Conservation (phyloP, 768 basidiomycete species). For the Chalciporus piperatus region DNA sequence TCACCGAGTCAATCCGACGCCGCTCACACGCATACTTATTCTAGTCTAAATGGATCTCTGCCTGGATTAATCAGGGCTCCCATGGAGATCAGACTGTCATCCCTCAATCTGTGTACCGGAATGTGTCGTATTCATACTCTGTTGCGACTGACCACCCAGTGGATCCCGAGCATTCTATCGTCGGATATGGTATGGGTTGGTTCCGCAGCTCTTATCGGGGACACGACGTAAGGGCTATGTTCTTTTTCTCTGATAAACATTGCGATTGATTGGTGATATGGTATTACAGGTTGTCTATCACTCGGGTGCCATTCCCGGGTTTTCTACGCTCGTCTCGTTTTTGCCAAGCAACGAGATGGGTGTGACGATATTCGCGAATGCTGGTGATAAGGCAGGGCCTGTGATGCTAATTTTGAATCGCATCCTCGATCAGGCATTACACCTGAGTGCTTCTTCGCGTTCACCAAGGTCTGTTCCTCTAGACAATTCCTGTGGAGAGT, state of each 20-base stretch:
- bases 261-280: not conserved
- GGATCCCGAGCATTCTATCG: constrained; percentile 25
- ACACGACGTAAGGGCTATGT: constrained; percentile 33
- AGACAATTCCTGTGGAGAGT: too few species aligned
- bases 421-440: constrained; percentile 26
- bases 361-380: constrained; percentile 35
- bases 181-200: constrained; percentile 46
- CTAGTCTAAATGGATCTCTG: constrained; percentile 40
- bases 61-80: constrained; percentile 35
- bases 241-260: not conserved
- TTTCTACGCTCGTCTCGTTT: constrained; percentile 30
- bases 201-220: constrained; percentile 36
- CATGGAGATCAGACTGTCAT: constrained; percentile 32
- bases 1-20: not conserved
- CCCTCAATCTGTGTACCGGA: constrained; percentile 28
- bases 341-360: constrained; percentile 37
- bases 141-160: constrained; percentile 14
- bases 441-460: not conserved
- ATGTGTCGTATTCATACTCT: constrained; percentile 31
- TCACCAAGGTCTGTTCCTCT: constrained; percentile 4
- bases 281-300: constrained; percentile 34
- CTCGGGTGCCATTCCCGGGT: constrained; percentile 34
- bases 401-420: constrained; percentile 9
- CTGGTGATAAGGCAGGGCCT: constrained; percentile 13
- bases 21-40: not conserved